These are phyloP conservation scores for Clavariopsis aquatica DNA, from an alignment of 495 filamentous ascomycete species.

Conservation along the genomic window DNA sequence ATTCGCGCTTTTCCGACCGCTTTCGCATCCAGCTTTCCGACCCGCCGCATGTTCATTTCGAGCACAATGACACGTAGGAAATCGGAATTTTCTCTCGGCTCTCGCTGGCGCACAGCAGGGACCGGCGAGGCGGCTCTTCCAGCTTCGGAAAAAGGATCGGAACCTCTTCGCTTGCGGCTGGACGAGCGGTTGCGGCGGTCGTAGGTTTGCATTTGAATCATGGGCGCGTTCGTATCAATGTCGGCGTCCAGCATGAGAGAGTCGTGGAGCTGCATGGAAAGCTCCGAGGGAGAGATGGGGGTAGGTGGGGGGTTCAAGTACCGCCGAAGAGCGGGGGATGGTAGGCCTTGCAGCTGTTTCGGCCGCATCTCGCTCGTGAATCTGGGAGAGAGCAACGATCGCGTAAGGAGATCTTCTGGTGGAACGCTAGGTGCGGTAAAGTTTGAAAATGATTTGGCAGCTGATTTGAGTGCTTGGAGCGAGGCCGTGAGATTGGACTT, in stretches of 20 bases:
- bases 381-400: slow-evolving; percentile 77
- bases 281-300: slow-evolving; percentile 60
- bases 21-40: slow-evolving; percentile 84
- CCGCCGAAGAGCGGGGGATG: slow-evolving; percentile 81
- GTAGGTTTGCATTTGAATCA: slow-evolving; percentile 48
- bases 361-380: slow-evolving; percentile 90
- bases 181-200: slow-evolving; percentile 31
- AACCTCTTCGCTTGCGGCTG: slow-evolving; percentile 14
- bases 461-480: slow-evolving; percentile 78
- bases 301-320: slow-evolving; percentile 82
- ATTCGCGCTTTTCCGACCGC: slow-evolving; percentile 79
- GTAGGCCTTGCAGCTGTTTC: slow-evolving; percentile 69
- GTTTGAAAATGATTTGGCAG: slow-evolving; percentile 78
- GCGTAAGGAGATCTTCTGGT: slow-evolving; percentile 85
- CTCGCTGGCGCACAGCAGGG: slow-evolving; percentile 70
- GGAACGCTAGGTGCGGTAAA: slow-evolving; percentile 67
- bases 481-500: slow-evolving; percentile 96
- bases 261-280: slow-evolving; percentile 58
- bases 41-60: slow-evolving; percentile 95
- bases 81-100: slow-evolving; percentile 88
- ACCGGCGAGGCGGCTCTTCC: slow-evolving; percentile 27
- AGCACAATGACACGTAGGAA: slow-evolving; percentile 93
- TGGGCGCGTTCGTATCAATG: slow-evolving; percentile 31
- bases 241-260: slow-evolving; percentile 17
- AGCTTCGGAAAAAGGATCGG: slow-evolving; percentile 41